phyloP scores from a whole-genome alignment of 768 basidiomycete species.

The Nevesoporus exiguus region DNA sequence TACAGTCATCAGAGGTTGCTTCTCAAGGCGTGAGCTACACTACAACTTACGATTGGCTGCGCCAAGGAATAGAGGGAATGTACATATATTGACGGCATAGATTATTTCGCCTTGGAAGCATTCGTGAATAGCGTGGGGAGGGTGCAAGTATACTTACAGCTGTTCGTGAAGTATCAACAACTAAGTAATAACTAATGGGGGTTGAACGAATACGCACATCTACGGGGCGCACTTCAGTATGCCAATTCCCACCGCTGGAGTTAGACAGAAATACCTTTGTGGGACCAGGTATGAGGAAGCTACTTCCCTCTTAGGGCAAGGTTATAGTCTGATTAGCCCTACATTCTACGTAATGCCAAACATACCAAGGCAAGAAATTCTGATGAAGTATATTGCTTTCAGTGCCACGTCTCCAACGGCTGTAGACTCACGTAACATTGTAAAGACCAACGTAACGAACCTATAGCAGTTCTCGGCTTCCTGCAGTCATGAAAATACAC shows the following conservation, averaged over 20 bases:
- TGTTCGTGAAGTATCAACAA: neutral
- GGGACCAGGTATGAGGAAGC: conserved; percentile 3
- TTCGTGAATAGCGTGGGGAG: neutral
- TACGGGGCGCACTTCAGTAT: neutral
- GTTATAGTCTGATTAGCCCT: neutral
- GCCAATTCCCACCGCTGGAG: too few species aligned
- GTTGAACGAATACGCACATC: neutral
- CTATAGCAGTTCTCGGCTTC: neutral
- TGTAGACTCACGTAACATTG: neutral
- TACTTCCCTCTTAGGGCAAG: conserved; percentile 1
- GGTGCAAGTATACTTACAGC: conserved; percentile 1
- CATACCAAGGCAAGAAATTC: neutral
- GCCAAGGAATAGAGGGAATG: neutral
- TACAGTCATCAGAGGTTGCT: neutral
- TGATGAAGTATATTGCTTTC: neutral
- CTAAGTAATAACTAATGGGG: neutral
- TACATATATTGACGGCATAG: neutral
- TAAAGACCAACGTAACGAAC: conserved; percentile 6
- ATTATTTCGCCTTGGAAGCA: conserved; percentile 2
- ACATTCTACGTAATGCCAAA: neutral
- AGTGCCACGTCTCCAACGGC: neutral
- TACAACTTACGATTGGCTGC: neutral
- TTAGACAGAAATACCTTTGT: neutral
- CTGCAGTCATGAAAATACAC: neutral
- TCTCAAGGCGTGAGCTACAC: neutral